Conservation (phyloP, 306 rosid genomes). For the Vigna radiata region DNA sequence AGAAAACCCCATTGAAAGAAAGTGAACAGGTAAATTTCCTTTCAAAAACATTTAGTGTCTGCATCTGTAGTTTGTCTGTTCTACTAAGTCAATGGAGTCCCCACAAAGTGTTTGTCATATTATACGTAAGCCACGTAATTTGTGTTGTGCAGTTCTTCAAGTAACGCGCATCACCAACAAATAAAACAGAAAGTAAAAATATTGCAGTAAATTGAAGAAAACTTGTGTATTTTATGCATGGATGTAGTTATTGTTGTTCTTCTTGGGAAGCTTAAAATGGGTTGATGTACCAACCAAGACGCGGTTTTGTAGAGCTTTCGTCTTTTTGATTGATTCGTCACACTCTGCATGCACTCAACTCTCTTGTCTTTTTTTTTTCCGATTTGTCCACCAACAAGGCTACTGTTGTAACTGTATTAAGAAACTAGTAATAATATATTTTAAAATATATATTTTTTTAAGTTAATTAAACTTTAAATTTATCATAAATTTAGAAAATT, state of each 20-base stretch:
- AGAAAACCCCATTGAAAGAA: constrained; percentile 46
- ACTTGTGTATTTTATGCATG: not conserved
- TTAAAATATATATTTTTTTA: too few relatives aligned
- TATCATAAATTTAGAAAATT: too few relatives aligned
- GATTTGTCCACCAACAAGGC: constrained; percentile 35
- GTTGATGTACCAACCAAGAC: constrained; percentile 61
- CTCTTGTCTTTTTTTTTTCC: constrained; percentile 31
- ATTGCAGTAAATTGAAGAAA: not conserved
- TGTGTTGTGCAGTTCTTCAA: not conserved
- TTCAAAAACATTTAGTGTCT: not conserved
- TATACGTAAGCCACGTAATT: constrained; percentile 47
- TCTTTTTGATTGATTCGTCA: constrained; percentile 53
- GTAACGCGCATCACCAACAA: constrained; percentile 14
- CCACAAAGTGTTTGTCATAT: constrained; percentile 50
- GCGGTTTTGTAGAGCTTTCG: constrained; percentile 53
- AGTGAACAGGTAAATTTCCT: constrained; percentile 66
- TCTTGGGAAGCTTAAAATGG: constrained; percentile 44
- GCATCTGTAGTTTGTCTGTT: not conserved
- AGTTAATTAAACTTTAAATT: too few relatives aligned
- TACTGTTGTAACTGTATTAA: not conserved
- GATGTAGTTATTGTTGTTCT: not conserved
- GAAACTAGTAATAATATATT: too few relatives aligned
- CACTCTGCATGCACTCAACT: constrained; percentile 30
- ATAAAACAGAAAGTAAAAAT: not conserved
- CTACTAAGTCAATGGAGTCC: constrained; percentile 59